These are phyloP conservation scores for Penicillium frequentans DNA, from an alignment of 2,329 filamentous ascomycete genomes.

Conservation along the genomic window DNA sequence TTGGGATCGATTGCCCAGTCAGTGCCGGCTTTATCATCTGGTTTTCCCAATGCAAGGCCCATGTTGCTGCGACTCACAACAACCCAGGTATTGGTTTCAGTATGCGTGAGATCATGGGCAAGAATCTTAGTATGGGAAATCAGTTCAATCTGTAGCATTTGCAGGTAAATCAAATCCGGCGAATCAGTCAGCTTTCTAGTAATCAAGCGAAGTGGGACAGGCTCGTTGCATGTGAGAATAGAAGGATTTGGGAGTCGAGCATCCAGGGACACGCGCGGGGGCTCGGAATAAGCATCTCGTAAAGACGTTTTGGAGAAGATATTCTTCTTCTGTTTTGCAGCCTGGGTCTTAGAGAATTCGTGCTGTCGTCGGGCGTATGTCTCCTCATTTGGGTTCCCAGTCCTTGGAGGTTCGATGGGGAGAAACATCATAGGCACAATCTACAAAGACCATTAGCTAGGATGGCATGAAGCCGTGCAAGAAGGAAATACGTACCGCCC, in stretches of 20 bases:
- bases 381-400: conserved; percentile 67
- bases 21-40: conserved; percentile 58
- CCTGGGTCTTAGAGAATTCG: conserved; percentile 51
- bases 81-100: conserved; percentile 73
- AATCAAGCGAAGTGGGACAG: conserved; percentile 76
- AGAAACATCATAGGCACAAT: conserved; percentile 74
- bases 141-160: conserved; percentile 77
- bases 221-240: conserved; percentile 85
- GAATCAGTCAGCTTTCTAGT: conserved; percentile 72
- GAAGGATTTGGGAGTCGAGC: conserved; percentile 83
- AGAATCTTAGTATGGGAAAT: conserved; percentile 77
- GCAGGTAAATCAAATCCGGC: conserved; percentile 70
- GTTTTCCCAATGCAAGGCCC: conserved; percentile 65
- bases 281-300: conserved; percentile 32
- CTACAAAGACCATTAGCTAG: conserved; percentile 20
- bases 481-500: conserved; percentile 45
- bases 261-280: conserved; percentile 70
- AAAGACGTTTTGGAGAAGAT: conserved; percentile 55
- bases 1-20: conserved; percentile 69
- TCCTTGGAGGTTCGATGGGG: conserved; percentile 85
- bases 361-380: conserved; percentile 77
- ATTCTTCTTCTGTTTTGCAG: conserved; percentile 52
- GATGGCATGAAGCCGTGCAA: not conserved
- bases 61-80: conserved; percentile 72
- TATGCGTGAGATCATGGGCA: conserved; percentile 71